Evolutionary conservation across 2,329 filamentous ascomycete genomes (phyloP).

Genomic region (Cytospora piceicola): DNA sequence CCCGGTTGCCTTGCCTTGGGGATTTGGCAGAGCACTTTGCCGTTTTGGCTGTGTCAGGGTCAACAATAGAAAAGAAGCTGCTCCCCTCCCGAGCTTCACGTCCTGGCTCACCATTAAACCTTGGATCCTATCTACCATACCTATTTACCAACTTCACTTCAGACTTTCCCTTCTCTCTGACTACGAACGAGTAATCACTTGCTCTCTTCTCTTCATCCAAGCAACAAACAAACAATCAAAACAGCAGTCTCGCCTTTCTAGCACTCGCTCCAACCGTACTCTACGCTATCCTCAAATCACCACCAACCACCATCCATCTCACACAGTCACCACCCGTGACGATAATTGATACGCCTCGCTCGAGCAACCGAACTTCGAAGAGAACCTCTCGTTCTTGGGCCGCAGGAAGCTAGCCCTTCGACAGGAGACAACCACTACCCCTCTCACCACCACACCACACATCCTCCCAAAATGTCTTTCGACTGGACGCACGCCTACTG

Average conservation of each 20-base stretch:
- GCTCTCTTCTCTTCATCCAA: conserved; percentile 2
- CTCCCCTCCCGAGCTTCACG: conserved; percentile 23
- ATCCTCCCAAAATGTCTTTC: conserved; percentile 52
- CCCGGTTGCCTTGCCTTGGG: conserved; percentile 28
- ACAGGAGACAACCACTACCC: not conserved
- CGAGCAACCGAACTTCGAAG: not conserved
- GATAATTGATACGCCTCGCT: not conserved
- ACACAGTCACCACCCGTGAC: not conserved
- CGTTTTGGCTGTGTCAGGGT: conserved; percentile 18
- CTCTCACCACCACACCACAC: conserved; percentile 27
- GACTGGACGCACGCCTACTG: conserved; percentile 92
- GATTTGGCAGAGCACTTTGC: conserved; percentile 18
- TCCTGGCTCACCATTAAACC: not conserved
- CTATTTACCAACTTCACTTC: conserved; percentile 17
- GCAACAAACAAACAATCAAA: not conserved
- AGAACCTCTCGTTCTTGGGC: not conserved
- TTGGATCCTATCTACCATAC: conserved; percentile 8
- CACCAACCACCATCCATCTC: conserved; percentile 5
- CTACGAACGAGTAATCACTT: not conserved
- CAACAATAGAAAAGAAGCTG: conserved; percentile 30
- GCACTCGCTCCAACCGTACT: conserved; percentile 11
- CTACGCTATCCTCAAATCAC: not conserved
- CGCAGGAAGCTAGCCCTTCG: conserved; percentile 11
- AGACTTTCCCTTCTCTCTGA: conserved; percentile 2
- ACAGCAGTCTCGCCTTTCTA: not conserved